phyloP scores from a whole-genome alignment of 2,329 filamentous ascomycete species.

The Huntiella savannae region DNA sequence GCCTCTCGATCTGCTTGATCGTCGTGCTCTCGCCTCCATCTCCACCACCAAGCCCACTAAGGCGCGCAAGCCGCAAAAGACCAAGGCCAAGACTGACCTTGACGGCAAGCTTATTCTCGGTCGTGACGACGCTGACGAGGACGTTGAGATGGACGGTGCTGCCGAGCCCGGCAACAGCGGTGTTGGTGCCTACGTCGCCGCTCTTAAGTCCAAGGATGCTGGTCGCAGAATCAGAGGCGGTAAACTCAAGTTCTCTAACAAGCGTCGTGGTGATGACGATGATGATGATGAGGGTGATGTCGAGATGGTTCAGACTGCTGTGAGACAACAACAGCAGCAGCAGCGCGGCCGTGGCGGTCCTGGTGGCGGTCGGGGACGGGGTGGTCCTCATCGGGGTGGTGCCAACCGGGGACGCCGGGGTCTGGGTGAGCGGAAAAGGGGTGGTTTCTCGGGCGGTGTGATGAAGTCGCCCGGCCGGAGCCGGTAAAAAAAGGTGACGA shows the following conservation, averaged over 20 bases:
- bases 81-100: conserved; percentile 49
- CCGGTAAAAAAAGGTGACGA: background rate
- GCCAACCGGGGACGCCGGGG: conserved; percentile 28
- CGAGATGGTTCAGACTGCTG: conserved; percentile 21
- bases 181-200: conserved; percentile 50
- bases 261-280: conserved; percentile 27
- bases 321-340: conserved; percentile 18
- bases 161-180: conserved; percentile 34
- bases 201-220: conserved; percentile 47
- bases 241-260: conserved; percentile 54
- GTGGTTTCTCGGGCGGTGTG: conserved; percentile 21
- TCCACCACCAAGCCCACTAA: conserved; percentile 70
- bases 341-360: conserved; percentile 21
- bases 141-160: conserved; percentile 46
- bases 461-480: conserved; percentile 19
- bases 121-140: conserved; percentile 30
- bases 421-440: conserved; percentile 31
- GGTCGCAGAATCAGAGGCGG: conserved; percentile 45
- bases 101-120: conserved; percentile 70
- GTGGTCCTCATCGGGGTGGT: conserved; percentile 17
- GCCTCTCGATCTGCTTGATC: conserved; percentile 81
- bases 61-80: conserved; percentile 33
- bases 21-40: conserved; percentile 76
- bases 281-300: conserved; percentile 33
- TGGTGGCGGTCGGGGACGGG: conserved; percentile 29